Conservation (phyloP, 495 filamentous ascomycete species). For the Cercophora scortea region DNA sequence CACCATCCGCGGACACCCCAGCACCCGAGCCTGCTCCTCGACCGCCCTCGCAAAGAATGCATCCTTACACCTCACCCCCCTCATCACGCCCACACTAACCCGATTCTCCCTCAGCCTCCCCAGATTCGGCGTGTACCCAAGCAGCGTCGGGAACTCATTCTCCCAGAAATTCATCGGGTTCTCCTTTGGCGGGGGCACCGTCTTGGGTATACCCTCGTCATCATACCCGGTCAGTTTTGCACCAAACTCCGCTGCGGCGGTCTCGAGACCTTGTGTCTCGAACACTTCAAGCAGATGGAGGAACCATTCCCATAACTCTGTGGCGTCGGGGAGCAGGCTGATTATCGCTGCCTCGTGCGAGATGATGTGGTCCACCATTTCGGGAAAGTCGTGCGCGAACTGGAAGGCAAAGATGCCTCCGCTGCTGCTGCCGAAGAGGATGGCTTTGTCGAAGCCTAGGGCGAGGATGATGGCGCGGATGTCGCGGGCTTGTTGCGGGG, state of each 20-base stretch:
- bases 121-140: constrained; percentile 15
- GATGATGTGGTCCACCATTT: constrained; percentile 14
- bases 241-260: constrained; percentile 3
- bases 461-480: constrained; percentile 15
- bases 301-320: constrained; percentile 9
- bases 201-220: constrained; percentile 9
- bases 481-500: constrained; percentile 18
- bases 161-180: constrained; percentile 17
- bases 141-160: constrained; percentile 13
- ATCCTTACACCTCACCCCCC: constrained; percentile 12
- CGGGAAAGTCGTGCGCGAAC: constrained; percentile 21
- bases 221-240: constrained; percentile 10
- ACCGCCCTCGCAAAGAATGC: constrained; percentile 17
- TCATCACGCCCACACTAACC: constrained; percentile 15
- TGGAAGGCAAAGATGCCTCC: constrained; percentile 19
- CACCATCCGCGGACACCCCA: constrained; percentile 9
- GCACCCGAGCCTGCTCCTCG: constrained; percentile 14
- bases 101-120: constrained; percentile 10
- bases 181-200: neutral
- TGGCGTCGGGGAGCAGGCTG: constrained; percentile 13
- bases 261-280: constrained; percentile 6
- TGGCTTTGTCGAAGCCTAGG: constrained; percentile 12
- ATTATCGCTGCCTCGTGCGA: constrained; percentile 17
- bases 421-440: constrained; percentile 21
- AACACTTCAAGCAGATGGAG: constrained; percentile 10